A percentile compares a stretch with the other conserved stretches of the same genome.
Evolutionary conservation across 164 flowering plant species (phyloP).

Genomic region (Taxillus chinensis): DNA sequence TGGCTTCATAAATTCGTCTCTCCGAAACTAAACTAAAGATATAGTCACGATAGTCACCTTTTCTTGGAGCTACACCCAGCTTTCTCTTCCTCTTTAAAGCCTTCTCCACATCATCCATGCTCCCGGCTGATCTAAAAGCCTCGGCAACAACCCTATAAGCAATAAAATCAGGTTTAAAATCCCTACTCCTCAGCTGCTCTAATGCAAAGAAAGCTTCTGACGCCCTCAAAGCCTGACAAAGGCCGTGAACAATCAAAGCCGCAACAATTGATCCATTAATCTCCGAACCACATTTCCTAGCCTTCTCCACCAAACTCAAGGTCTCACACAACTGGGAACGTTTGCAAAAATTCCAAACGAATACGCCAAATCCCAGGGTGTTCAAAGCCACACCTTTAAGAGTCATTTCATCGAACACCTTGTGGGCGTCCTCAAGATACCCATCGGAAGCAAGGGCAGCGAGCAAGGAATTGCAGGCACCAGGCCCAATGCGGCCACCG

Average conservation of each 20-base stretch:
- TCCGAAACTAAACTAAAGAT: slow-evolving; percentile 53
- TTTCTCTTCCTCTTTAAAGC: slow-evolving; percentile 82
- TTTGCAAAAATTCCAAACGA: slow-evolving; percentile 45
- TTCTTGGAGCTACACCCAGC: slow-evolving; percentile 82
- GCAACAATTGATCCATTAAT: slow-evolving; percentile 70
- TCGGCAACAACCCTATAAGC: slow-evolving; percentile 74
- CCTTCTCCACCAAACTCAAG: slow-evolving; percentile 44
- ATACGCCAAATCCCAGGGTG: slow-evolving; percentile 77
- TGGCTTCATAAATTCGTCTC: slow-evolving; percentile 49
- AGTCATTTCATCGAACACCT: slow-evolving; percentile 57
- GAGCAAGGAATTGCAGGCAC: slow-evolving; percentile 50
- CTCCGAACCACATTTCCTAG: slow-evolving; percentile 18
- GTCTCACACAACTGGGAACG: slow-evolving; percentile 20
- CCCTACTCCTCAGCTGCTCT: slow-evolving; percentile 65
- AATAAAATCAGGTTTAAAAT: slow-evolving; percentile 87
- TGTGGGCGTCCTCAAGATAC: slow-evolving; percentile 24
- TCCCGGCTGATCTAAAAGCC: slow-evolving; percentile 34
- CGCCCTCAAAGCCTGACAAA: slow-evolving; percentile 42
- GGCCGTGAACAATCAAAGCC: slow-evolving; percentile 60
- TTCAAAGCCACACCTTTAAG: slow-evolving; percentile 28
- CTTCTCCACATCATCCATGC: slow-evolving; percentile 34
- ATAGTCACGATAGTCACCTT: slow-evolving; percentile 54
- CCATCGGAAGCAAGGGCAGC: slow-evolving; percentile 68
- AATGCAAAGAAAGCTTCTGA: slow-evolving; percentile 41
- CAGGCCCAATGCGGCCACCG: slow-evolving; percentile 23